phyloP scores from a whole-genome alignment of 1,284 basidiomycete genomes.

The Puccinia triticina region DNA sequence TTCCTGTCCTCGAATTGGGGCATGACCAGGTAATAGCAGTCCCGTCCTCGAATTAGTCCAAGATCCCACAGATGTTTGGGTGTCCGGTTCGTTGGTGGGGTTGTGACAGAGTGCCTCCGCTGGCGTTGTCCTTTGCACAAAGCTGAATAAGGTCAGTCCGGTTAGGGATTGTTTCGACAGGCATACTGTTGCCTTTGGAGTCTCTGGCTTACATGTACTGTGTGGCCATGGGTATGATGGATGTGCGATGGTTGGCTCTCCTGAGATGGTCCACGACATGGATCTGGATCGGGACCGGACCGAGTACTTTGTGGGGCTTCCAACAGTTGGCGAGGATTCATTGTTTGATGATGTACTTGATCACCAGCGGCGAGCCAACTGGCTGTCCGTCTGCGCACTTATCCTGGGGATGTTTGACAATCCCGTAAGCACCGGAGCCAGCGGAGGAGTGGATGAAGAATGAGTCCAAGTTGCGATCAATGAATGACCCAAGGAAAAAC shows the following conservation, averaged over 20 bases:
- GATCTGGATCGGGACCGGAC: slow-evolving; percentile 97
- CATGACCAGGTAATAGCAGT: slow-evolving; percentile 93
- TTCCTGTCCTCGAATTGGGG: no score
- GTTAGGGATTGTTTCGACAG: slow-evolving; percentile 53
- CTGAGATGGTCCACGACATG: slow-evolving; percentile 86
- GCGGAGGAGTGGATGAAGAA: slow-evolving; percentile 80
- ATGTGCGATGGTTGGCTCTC: slow-evolving; percentile 68
- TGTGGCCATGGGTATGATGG: slow-evolving; percentile 66
- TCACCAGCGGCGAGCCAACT: no score
- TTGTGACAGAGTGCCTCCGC: slow-evolving; percentile 62
- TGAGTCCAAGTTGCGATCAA: slow-evolving; percentile 72
- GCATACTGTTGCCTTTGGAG: slow-evolving; percentile 72
- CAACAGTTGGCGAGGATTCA: no score
- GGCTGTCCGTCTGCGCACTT: slow-evolving; percentile 98
- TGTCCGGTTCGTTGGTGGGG: slow-evolving; percentile 67
- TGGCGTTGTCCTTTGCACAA: slow-evolving; percentile 70
- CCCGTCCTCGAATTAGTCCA: slow-evolving; percentile 97
- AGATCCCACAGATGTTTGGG: slow-evolving; percentile 86
- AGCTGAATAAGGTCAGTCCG: slow-evolving; percentile 50
- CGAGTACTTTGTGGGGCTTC: no score
- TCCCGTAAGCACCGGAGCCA: slow-evolving; percentile 93
- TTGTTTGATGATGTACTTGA: no score
- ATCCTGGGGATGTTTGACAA: slow-evolving; percentile 87
- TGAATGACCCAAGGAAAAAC: no score
- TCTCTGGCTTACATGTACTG: slow-evolving; percentile 64